Evolutionary conservation across 306 rosid species (phyloP), one percentile per base, ranked within the genome.

Genomic region (Clitoria ternatea): DNA sequence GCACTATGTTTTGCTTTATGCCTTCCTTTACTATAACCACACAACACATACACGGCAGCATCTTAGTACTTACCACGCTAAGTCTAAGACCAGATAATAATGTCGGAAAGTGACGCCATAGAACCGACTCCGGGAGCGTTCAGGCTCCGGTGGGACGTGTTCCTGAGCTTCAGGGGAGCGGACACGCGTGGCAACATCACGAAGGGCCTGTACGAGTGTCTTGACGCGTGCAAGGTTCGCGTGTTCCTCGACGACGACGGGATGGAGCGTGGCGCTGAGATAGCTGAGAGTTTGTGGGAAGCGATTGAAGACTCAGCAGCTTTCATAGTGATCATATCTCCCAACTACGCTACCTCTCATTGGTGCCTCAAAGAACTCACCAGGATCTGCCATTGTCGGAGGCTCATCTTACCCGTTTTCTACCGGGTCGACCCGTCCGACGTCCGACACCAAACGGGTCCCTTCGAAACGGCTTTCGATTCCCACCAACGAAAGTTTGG

Each of bases 351-450:
- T 5, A 15, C 65, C 7, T 85, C 89, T 0, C 70, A 39, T 7
- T 81, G 86, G 89, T 76, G 86, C 36, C 70, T 85, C 0, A 73
- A 72, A 19, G 89, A 85, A 19, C 81, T 85, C 1, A 33, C 76
- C 1, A 57, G 15, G 76, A 79, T 85, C 24, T 59, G 59, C 39
- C 44, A 72, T 0, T 13, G 35, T 2, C 2, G 50, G 5, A 79
- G 73, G 45, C 70, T 79, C 6, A 6, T 75, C 7, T n/a, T 79
- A 2, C 87, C 79, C 1, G 84, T 83, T 35, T 83, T 81, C 76
- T 81, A 76, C 18, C 1, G 1, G n/a, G 81, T 81, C 29, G 76
- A 81, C 30, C 81, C 81, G 14, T 23, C 47, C 1, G 5, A 81
- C 1, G 85, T 76, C 1, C 39, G 85, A 15, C 39, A 9, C 37